Evolutionary conservation across 2,329 filamentous ascomycete genomes (phyloP), one percentile per base, ranked within the genome.

Genomic region (Fusarium foetens): DNA sequence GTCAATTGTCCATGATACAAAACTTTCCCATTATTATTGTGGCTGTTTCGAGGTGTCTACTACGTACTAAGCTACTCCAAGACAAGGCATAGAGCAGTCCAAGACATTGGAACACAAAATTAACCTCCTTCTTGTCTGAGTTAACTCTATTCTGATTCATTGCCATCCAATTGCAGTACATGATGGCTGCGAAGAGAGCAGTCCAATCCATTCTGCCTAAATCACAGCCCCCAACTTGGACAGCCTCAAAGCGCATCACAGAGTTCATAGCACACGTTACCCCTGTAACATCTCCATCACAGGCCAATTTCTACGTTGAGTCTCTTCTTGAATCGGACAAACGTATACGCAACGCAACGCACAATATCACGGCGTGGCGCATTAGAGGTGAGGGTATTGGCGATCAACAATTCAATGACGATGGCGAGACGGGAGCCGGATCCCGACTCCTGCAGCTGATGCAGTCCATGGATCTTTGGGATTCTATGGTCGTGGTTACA

Each of bases 391-490:
- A 84, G 85, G 62, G 83, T 83, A 65, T 86, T 57, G 83, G 84
- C 27, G 94, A 91, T 75, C 94, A 98, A 81, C 96, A 99, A 82
- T 98, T 92, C 79, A 93, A 99, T 78, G 96, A 99, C 78, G 96
- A 98, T 81, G 96, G 96, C 16, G 96, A 99, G 86, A 93, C 93
- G 39, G 96, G 95, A 10, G 96, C 96, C 1, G 96, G 96, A 1
- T 91, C 92, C 0, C 87, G 96, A 48, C 82, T 98, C 77, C 83
- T 98, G 66, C 94, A 97, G 83, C 84, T 99, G 39, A 92, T 99
- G 91, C 94, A 98, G 84, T 83, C 97, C 67, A 98, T 98, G 93
- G 93, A 95, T 78, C 87, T 97, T 9, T 98, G 94, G 94, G 90
- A 97, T 81, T 92, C 92, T 14, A 91, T 98, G 84, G 94, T 99